phyloP scores from a whole-genome alignment of 176 grass and related monocot species.

The Saccharum officinarum region DNA sequence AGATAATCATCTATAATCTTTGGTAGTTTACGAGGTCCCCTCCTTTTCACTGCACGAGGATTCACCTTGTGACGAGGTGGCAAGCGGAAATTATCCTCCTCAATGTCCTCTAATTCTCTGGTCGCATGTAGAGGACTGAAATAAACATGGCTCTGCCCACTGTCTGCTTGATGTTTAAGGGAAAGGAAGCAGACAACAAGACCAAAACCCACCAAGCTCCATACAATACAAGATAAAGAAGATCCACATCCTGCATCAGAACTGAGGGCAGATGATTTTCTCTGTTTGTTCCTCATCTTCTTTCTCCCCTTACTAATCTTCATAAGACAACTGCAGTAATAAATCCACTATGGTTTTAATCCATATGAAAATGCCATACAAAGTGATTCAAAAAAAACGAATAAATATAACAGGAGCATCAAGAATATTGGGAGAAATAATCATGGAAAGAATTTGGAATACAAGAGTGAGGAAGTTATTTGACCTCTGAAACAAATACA shows the following conservation, averaged over 20 bases:
- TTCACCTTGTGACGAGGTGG: constrained; percentile 65
- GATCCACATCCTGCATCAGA: constrained; percentile 70
- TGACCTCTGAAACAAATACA: neutral
- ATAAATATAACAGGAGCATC: constrained; percentile 3
- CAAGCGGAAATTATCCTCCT: constrained; percentile 66
- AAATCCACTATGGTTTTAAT: constrained; percentile 27
- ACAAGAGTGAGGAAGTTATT: neutral
- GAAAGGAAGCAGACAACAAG: constrained; percentile 52
- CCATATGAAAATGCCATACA: neutral
- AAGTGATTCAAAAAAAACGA: neutral
- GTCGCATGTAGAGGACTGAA: constrained; percentile 27
- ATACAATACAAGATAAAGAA: constrained; percentile 44
- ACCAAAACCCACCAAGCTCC: constrained; percentile 56
- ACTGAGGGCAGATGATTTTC: constrained; percentile 70
- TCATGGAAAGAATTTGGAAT: neutral
- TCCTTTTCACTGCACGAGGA: constrained; percentile 70
- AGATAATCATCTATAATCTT: constrained; percentile 71
- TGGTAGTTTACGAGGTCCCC: constrained; percentile 40
- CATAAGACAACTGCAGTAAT: constrained; percentile 58
- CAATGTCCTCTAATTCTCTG: constrained; percentile 67
- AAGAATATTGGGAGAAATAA: neutral
- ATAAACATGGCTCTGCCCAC: constrained; percentile 31
- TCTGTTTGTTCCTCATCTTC: constrained; percentile 75
- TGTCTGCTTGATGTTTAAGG: constrained; percentile 36
- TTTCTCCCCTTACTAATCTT: constrained; percentile 59